Base-by-base conservation (phyloP, 1,284 basidiomycete species). In the Omphalotus olearius region DNA sequence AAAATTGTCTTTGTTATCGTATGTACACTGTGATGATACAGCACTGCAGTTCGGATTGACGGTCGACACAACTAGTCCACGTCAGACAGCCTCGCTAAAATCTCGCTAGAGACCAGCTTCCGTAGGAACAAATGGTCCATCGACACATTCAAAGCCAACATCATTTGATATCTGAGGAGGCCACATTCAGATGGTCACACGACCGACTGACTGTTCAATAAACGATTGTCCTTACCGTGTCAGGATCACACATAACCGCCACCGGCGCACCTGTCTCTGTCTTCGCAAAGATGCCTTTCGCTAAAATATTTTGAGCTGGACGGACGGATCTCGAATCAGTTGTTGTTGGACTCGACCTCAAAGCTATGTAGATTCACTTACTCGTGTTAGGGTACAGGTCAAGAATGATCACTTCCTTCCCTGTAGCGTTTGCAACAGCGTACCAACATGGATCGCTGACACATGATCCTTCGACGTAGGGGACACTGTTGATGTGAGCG, bases 371-470 rank as follows among this genome's bases (percentile, higher is more conserved):
- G 23, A 36, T 17, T 3, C 25, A 46, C 61, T 16, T 45, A 80
- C 79, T 71, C 4, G 80, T 82, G 18, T 68, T 64, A 0, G 75
- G 74, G 55, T 82, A 79, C 14, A 82, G 61, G 60, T 83, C 81
- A 40, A 82, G 70, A 42, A 83, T 82, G 13, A 69, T 69, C 26
- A 80, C 78, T 62, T 84, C 81, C 55, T 75, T 79, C 36, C 80
- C 79, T 0, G 79, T 83, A 10, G 80, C 76, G 35, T 70, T 71
- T 1, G 69, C 56, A 0, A 83, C 79, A 42, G 59, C 64, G 59
- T 81, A 79, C 79, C 79, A 83, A 64, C 80, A 83, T 2, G 80
- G 80, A 60, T 82, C 75, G 17, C 62, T 72, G 17, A 83, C 64
- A 56, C 81, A 83, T 1, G 74, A 75, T 11, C 80, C 80, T 63